Percentiles rank a stretch among this genome's conserved stretches.
Evolutionary conservation across 305 asterid species (phyloP).

Genomic region (Fraxinus platypoda): DNA sequence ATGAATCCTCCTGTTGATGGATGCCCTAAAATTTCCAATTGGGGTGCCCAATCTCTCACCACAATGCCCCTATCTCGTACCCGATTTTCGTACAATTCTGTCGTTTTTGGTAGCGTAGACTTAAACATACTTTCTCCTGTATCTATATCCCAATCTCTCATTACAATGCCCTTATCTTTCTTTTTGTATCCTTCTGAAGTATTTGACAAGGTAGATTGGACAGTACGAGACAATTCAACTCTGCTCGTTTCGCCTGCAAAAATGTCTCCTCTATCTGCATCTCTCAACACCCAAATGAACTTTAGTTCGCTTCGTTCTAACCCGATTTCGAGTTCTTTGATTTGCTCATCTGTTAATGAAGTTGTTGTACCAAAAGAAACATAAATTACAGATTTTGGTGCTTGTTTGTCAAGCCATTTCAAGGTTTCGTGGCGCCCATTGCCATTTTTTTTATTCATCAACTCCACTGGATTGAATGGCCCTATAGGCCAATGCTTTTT

Average conservation of each 20-base stretch:
- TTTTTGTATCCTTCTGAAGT: conserved; percentile 31
- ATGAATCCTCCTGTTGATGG: conserved; percentile 34
- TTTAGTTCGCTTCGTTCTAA: conserved; percentile 30
- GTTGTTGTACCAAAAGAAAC: conserved; percentile 35
- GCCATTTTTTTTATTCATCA: background rate
- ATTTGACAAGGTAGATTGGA: background rate
- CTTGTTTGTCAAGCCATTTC: conserved; percentile 39
- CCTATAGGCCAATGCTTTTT: background rate
- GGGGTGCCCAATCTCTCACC: conserved; percentile 41
- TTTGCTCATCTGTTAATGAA: conserved; percentile 26
- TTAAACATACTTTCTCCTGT: background rate
- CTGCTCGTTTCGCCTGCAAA: conserved; percentile 11
- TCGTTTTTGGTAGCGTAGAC: background rate
- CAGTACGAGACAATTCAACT: background rate
- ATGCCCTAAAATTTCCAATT: conserved; percentile 35
- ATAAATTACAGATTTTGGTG: conserved; percentile 30
- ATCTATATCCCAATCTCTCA: background rate
- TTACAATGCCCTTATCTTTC: conserved; percentile 22
- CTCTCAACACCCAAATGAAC: conserved; percentile 40
- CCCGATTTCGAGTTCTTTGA: conserved; percentile 29
- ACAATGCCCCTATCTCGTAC: conserved; percentile 3
- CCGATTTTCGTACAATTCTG: background rate
- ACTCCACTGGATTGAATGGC: conserved; percentile 12
- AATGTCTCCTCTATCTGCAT: conserved; percentile 29
- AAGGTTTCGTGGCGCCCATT: conserved; percentile 19